These are phyloP conservation scores for Chiua sp. DNA, from an alignment of 1,284 basidiomycete species.

Conservation along the genomic window DNA sequence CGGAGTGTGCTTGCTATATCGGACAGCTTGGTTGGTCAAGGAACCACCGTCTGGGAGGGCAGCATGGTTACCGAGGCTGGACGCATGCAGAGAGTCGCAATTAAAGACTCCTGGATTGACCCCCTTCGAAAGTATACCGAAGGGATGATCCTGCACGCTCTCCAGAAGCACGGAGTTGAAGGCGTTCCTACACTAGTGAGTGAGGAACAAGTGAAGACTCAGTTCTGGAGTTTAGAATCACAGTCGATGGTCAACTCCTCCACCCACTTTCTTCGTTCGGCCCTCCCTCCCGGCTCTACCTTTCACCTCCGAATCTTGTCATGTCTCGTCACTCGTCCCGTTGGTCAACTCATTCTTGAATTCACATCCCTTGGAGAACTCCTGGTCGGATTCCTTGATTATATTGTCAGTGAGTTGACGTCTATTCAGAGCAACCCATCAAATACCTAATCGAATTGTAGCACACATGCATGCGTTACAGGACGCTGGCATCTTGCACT, in stretches of 20 bases:
- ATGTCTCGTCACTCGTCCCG: slow-evolving; percentile 2
- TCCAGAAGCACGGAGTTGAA: not conserved
- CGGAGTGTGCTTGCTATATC: not conserved
- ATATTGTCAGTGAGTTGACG: not conserved
- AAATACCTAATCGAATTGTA: not conserved
- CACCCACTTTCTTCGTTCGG: not conserved
- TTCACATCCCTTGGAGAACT: slow-evolving; percentile 12
- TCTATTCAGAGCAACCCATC: too few relatives aligned
- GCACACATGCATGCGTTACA: slow-evolving; percentile 1
- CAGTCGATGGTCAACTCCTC: not conserved
- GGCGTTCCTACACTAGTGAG: slow-evolving; percentile 7
- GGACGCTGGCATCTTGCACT: slow-evolving; percentile 3
- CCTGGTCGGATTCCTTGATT: slow-evolving; percentile 5
- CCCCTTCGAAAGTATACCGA: slow-evolving; percentile 12
- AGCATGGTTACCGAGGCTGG: not conserved
- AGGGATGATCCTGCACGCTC: slow-evolving; percentile 5
- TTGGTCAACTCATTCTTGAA: not conserved
- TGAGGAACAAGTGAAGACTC: slow-evolving; percentile 9
- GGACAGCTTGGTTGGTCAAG: slow-evolving; percentile 2
- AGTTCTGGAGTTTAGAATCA: too few relatives aligned
- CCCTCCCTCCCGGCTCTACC: not conserved
- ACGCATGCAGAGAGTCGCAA: not conserved
- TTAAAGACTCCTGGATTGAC: slow-evolving; percentile 14
- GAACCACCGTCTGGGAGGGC: slow-evolving; percentile 9
- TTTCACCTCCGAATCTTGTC: slow-evolving; percentile 4